Base-by-base conservation (phyloP, 768 basidiomycete species). In the Hygrocybe coccinea region DNA sequence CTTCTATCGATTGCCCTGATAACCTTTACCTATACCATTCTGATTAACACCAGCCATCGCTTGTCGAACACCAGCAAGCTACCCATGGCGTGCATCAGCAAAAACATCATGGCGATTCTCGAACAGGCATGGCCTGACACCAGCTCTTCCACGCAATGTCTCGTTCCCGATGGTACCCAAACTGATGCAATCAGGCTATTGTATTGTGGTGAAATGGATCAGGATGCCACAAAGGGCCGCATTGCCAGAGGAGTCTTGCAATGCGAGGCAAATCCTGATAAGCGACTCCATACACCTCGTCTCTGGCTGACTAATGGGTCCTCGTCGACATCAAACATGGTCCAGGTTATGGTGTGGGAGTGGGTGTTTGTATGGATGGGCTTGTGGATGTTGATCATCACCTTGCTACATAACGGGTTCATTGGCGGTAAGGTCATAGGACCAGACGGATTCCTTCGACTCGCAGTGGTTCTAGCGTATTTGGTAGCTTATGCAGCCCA, bases 231-330 rank as follows among this genome's bases (percentile, higher is more conserved):
- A 33, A 33, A 22, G 21, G 46, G 46, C 24, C 24, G 17, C 14
- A 33, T 48, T 15, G 46, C 46, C 14, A 48, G 46, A 15, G 46
- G 46, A 25, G 15, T 48, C 46, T 15, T 22, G 29, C 17, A 48
- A 25, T 48, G 46, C 46, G 29, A 33, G 29, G 46, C 46, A 17
- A 48, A 41, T 14, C 39, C 39, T 15, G 39, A 41, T 15, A 41
- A 41, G 39, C 39, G 39, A 19, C 39, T 41, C 19, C 14, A 14
- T 41, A 19, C 46, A 33, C 46, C 46, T 48, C 29, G 12, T 22
- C 46, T 48, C 46, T 48, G 46, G 46, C 29, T 48, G 46, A 48
- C 46, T 15, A 48, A 48, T 21, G 46, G 46, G 12, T 48, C 46
- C 15, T 48, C 46, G 24, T 48, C 46, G 17, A 48, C 17, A 19